These are phyloP conservation scores for Ustanciosporium gigantosporum DNA, from an alignment of 1,284 basidiomycete species.

Conservation along the genomic window DNA sequence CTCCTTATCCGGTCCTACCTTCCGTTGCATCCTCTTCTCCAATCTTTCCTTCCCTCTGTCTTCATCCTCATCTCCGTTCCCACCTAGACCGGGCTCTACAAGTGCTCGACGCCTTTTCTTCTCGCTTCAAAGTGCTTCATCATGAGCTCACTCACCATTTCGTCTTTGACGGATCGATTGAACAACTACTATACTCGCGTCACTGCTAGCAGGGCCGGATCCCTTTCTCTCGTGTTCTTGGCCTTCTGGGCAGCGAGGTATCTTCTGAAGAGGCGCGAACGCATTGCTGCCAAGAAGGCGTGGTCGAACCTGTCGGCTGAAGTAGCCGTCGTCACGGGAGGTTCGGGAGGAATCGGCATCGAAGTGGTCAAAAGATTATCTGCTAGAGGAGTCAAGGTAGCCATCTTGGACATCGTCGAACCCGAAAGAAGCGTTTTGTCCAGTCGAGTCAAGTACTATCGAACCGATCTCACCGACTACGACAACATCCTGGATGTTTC, in stretches of 20 bases:
- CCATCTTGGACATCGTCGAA: conserved; percentile 53
- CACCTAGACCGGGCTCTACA: too few species aligned
- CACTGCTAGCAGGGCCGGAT: conserved; percentile 15
- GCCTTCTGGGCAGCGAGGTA: conserved; percentile 16
- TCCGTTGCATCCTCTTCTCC: too few species aligned
- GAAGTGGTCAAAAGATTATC: conserved; percentile 42
- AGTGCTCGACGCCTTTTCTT: too few species aligned
- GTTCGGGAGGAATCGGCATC: conserved; percentile 56
- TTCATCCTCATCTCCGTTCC: too few species aligned
- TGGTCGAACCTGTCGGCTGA: conserved; percentile 48
- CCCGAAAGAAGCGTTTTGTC: conserved; percentile 24
- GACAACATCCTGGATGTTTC: conserved; percentile 40
- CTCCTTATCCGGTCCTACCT: too few species aligned
- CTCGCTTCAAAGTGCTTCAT: too few species aligned
- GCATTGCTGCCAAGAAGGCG: conserved; percentile 21
- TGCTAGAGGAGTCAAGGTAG: conserved; percentile 46
- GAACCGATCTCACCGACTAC: conserved; percentile 52
- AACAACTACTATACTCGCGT: conserved; percentile 16
- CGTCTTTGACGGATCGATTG: conserved; percentile 13
- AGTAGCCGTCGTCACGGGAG: conserved; percentile 58
- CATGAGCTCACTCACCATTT: conserved; percentile 19
- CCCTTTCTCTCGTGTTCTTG: conserved; percentile 14
- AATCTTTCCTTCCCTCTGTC: too few species aligned
- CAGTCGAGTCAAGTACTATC: conserved; percentile 24
- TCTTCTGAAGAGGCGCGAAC: conserved; percentile 10